phyloP scores from a whole-genome alignment of 2,329 filamentous ascomycete genomes.

The Volutella citrinella region DNA sequence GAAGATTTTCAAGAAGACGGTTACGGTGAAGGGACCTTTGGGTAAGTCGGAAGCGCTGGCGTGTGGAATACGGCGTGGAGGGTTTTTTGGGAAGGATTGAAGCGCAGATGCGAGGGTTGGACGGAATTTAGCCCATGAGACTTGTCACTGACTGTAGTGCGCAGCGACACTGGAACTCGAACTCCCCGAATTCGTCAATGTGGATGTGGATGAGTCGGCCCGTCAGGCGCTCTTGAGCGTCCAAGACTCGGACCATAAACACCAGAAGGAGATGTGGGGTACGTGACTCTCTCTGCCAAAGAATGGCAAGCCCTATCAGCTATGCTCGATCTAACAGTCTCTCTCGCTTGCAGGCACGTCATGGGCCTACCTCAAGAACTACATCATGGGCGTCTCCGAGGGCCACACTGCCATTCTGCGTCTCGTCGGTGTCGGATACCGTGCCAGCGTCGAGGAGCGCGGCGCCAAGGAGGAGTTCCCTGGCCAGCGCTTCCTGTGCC shows the following conservation, averaged over 20 bases:
- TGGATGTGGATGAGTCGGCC: slow-evolving; percentile 63
- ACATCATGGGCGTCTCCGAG: slow-evolving; percentile 92
- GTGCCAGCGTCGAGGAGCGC: slow-evolving; percentile 78
- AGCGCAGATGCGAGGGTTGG: too few relatives aligned
- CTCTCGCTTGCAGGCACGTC: slow-evolving; percentile 65
- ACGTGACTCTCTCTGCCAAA: too few relatives aligned
- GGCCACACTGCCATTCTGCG: slow-evolving; percentile 92
- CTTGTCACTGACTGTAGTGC: too few relatives aligned
- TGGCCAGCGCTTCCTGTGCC: slow-evolving; percentile 82
- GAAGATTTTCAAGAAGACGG: slow-evolving; percentile 59
- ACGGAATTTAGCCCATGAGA: too few relatives aligned
- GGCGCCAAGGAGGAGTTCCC: slow-evolving; percentile 72
- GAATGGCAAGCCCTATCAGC: too few relatives aligned
- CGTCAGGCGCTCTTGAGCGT: slow-evolving; percentile 68
- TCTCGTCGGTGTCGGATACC: slow-evolving; percentile 92
- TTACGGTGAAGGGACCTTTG: slow-evolving; percentile 78
- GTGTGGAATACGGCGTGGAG: not conserved
- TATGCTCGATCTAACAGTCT: too few relatives aligned
- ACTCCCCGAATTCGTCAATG: slow-evolving; percentile 74
- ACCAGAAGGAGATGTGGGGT: slow-evolving; percentile 98
- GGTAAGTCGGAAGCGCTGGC: slow-evolving; percentile 47
- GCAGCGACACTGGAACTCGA: slow-evolving; percentile 70
- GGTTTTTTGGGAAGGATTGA: not conserved
- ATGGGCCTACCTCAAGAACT: slow-evolving; percentile 84
- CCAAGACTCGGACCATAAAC: slow-evolving; percentile 62